Base-by-base conservation (phyloP, 139 green algal genomes). In the Eudorina sp. region DNA sequence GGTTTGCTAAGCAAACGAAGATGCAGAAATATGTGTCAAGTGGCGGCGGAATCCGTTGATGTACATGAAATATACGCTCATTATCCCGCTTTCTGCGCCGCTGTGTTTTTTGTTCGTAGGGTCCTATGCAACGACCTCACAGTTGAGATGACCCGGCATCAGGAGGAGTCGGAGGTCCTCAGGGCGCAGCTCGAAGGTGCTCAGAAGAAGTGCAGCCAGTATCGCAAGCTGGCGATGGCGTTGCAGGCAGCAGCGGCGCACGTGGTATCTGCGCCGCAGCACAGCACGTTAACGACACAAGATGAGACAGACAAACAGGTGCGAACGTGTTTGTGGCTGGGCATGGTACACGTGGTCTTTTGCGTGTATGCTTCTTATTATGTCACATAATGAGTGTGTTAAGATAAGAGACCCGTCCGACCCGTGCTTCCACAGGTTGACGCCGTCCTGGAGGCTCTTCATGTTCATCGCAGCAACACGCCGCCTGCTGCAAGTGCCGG, bases 101-200 rank as follows among this genome's bases (percentile, higher is more conserved):
- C n/a, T n/a, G n/a, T n/a, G n/a, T n/a, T n/a, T n/a, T n/a, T n/a
- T n/a, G n/a, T n/a, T n/a, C n/a, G 62, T 34, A 96, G 94, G 89
- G 92, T 31, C 13, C 27, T 76, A 7, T 23, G 8, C 41, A 91
- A 92, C 45, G 95, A 97, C 69, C 69, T 68, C 4, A 75, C 90
- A 13, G 79, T 93, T 34, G 92, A 96, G 86, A 38, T 93, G 60
- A 83, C 82, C 2, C 93, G 95, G 69, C 66, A 92, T 43, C 34
- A 21, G 6, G 96, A 98, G 73, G 94, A 96, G 83, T 53, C 90
- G 38, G 96, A 97, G 82, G 90, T 97, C 84, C 83, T 97, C 79
- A 86, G 92, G 31, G 92, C 97, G 53, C 90, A 94, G 80, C 90
- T 97, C 53, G 93, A 98, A 27, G 88, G 94, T n/a, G 94, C 95